Percentiles rank a stretch among this genome's conserved stretches.
Conservation (phyloP, 2,329 filamentous ascomycete genomes). For the Phialemonium atrogriseum region DNA sequence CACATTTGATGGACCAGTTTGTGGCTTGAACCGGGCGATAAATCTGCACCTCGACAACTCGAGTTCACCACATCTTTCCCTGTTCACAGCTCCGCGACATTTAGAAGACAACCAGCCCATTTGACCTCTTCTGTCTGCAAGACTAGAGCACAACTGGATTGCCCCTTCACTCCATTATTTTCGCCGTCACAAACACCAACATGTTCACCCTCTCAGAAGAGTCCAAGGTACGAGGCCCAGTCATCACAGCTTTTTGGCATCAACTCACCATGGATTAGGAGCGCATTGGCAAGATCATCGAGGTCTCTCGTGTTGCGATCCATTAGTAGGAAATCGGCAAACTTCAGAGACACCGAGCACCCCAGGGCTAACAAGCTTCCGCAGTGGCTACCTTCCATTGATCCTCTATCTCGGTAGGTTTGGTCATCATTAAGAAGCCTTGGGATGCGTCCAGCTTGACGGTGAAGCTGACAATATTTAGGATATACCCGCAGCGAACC, state of each 20-base stretch:
- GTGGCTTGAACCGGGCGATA: no score
- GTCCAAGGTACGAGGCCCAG: constrained; percentile 68
- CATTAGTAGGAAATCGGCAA: constrained; percentile 98
- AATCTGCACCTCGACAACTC: no score
- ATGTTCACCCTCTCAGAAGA: constrained; percentile 81
- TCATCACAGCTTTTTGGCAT: neutral
- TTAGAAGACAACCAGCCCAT: no score
- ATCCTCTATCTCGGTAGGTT: constrained; percentile 87
- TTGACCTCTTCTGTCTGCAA: no score
- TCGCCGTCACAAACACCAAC: no score
- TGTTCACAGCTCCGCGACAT: no score
- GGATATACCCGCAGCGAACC: constrained; percentile 94
- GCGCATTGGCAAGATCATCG: constrained; percentile 95
- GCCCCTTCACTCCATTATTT: no score
- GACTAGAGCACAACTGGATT: no score
- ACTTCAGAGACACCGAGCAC: neutral
- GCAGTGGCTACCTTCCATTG: constrained; percentile 87
- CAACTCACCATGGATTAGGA: constrained; percentile 52
- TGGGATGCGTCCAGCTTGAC: no score
- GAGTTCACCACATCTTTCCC: no score
- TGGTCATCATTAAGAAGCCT: constrained; percentile 3
- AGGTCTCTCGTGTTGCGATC: constrained; percentile 84
- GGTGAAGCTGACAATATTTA: constrained; percentile 28
- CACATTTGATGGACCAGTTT: no score
- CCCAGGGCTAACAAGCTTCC: constrained; percentile 24